Evolutionary conservation across 805 yeast genomes (phyloP), one percentile per base, ranked within the genome.

Genomic region (Kuraishia borneana): DNA sequence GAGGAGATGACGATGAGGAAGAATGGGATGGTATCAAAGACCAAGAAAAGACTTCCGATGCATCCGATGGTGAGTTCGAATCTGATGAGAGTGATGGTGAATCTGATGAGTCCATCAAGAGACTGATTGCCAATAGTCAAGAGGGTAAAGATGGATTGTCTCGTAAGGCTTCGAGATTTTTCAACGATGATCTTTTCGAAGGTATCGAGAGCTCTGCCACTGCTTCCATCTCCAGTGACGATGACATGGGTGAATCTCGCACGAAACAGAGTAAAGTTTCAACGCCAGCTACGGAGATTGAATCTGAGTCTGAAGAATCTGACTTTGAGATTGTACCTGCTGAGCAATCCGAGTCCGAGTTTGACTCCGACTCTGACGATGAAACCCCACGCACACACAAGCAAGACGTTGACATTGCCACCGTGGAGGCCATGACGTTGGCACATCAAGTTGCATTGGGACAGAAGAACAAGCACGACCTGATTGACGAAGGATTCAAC

Each of bases 381-480:
- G 81, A 75, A 50, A 61, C 47, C 39, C 61, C 56, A 42, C 62
- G 52, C 43, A 60, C 55, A 19, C 83, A 81, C 43, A 61, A 71
- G 38, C 66, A 73, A 34, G 80, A 74, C 39, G 76, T 84, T 33
- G 95, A 84, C 42, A 63, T 88, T 39, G 94, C 92, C 14, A 87
- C 96, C 2, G 94, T 82, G 1, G 94, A 87, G 54, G 96, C 96
- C 4, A 92, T 92, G 99, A 92, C 98, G 0, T 63, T 92, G 47
- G 98, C 98, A 0, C 99, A 92, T 53, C 87, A 92, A 57, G 67
- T 92, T 26, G 98, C 97, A 0, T 57, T 85, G 18, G 96, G 96
- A 7, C 87, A 84, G 48, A 82, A 68, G 63, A 73, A 78, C 33
- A 87, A 80, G 52, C 79, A 83, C 46, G 95, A 87, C 49, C 63